Base-by-base conservation (phyloP, 441 rosid species). In the Erodium chrysanthum region DNA sequence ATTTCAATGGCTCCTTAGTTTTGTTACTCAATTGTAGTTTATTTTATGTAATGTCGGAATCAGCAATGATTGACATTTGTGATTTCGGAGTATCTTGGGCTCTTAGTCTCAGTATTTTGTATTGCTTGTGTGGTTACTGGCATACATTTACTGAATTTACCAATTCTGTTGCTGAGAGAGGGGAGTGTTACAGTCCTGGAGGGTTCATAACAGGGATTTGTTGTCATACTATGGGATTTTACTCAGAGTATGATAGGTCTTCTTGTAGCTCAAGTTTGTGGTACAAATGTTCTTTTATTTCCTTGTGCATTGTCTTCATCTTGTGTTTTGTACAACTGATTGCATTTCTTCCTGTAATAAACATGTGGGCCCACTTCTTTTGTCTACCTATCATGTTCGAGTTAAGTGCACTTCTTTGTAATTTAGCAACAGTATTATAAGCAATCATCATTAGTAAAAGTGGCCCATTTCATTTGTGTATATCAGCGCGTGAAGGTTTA, bases 401-500 rank as follows among this genome's bases (percentile, higher is more conserved):
- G 56, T 48, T n/a, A n/a, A 48, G 18, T n/a, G 17, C 20, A n/a
- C 6, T 17, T 48, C 18, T 14, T 48, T 48, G 17, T 48, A 17
- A 48, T 64, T 35, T 66, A 6, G 22, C 44, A 44, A 4, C 31
- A 20, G 15, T 54, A 27, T 33, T 48, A 22, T 66, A 33, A 69
- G 59, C 18, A 52, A 62, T 64, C 35, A 23, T 69, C 7, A 35
- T 29, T 37, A 17, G 65, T 20, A 12, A 31, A 37, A 46, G 17
- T 59, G 67, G 64, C 33, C 54, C 2, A 50, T 46, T 69, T 56
- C 10, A 58, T 31, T 70, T 58, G 33, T 44, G 42, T 79, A 48
- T 77, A 81, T 73, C 88, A 95, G 98, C 85, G 99, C 58, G 97
- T 95, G 78, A 95, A 95, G 79, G 90, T 95, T 23, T 95, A 95